Percentiles rank a stretch among this genome's conserved stretches.
phyloP scores from a whole-genome alignment of 2,329 filamentous ascomycete genomes.

The Xylaria sp. region DNA sequence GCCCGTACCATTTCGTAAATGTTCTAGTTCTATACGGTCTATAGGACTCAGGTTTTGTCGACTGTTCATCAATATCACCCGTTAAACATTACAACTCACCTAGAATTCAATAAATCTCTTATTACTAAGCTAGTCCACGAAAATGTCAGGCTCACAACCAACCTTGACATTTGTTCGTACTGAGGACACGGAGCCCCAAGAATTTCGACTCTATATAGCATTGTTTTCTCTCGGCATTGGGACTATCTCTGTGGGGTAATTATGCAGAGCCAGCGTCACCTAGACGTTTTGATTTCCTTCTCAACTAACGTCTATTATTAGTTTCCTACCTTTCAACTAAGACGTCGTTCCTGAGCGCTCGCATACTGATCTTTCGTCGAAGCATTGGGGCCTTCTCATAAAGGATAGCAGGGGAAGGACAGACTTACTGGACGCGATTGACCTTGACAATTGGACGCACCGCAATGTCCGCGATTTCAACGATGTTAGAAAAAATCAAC shows the following conservation, averaged over 20 bases:
- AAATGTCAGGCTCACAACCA: neutral
- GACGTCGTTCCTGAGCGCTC: neutral
- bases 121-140: neutral
- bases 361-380: neutral
- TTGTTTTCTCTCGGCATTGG: conserved; percentile 14
- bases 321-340: neutral
- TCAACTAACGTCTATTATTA: conserved; percentile 1
- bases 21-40: neutral
- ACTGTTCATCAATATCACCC: neutral
- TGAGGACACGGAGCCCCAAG: neutral
- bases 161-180: neutral
- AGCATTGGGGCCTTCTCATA: conserved; percentile 22
- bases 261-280: neutral
- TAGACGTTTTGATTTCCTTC: neutral
- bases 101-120: neutral
- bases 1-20: neutral
- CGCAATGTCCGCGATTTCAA: conserved; percentile 13
- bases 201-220: conserved; percentile 15
- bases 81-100: neutral
- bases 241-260: conserved; percentile 8
- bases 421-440: conserved; percentile 8
- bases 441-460: neutral
- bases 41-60: neutral
- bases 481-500: conserved; percentile 1
- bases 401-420: neutral